These are phyloP conservation scores for Plectosphaerella cucumerina DNA, from an alignment of 2,329 filamentous ascomycete species.

Conservation along the genomic window DNA sequence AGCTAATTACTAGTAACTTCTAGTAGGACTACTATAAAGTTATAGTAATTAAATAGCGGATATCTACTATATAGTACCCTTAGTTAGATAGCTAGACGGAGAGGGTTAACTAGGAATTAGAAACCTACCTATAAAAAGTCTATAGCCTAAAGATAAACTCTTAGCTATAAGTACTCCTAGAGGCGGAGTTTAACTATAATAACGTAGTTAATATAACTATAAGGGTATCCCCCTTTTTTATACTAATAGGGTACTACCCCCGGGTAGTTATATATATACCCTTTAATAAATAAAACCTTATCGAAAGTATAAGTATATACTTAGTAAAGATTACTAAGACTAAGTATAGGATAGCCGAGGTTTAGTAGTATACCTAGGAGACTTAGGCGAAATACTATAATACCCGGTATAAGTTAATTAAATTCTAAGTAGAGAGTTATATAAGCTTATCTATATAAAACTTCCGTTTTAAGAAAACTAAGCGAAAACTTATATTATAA, in stretches of 20 bases:
- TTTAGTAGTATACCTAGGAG: too few species aligned
- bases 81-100: not conserved
- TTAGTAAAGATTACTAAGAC: not conserved
- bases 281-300: not conserved
- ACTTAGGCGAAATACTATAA: too few species aligned
- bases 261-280: not conserved
- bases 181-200: not conserved
- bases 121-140: not conserved
- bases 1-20: not conserved
- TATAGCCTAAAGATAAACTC: not conserved
- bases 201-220: not conserved
- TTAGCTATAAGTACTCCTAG: not conserved
- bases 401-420: too few species aligned
- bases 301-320: not conserved
- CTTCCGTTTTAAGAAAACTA: too few species aligned
- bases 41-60: not conserved
- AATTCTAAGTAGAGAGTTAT: too few species aligned
- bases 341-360: too few species aligned
- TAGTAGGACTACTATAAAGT: not conserved
- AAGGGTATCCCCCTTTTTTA: not conserved
- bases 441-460: too few species aligned
- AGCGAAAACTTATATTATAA: not conserved
- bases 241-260: not conserved
- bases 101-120: not conserved
- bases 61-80: not conserved